Base-by-base conservation (phyloP, 768 basidiomycete genomes). In the Termitomyces heimii region DNA sequence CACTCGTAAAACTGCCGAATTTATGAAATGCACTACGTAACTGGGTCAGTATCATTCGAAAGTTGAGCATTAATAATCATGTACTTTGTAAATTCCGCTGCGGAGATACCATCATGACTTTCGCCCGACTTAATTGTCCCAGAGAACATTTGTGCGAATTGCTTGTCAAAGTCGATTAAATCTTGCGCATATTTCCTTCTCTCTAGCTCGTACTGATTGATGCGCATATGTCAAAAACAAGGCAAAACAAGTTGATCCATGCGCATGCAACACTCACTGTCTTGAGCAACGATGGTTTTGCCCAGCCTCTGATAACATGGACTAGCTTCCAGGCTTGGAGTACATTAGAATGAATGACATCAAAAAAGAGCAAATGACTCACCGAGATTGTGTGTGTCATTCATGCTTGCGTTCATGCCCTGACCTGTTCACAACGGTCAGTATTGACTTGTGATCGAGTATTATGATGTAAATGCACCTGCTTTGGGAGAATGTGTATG, bases 401-500 rank as follows among this genome's bases (percentile, higher is more conserved):
- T 83, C 83, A 89, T 88, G 59, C 84, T 83, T 8, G 86, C 87
- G 62, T 88, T 88, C 86, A 88, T 85, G 12, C 86, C 88, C 66
- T 89, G 88, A 14, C 87, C 83, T 84, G 56, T 45, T 6, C 45
- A 16, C 22, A 2, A 60, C 2, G 16, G 10, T 31, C 22, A 37
- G 0, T 40, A 5, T 34, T 32, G 8, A 37, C 16, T 8, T 29
- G 18, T n/a, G 26, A 34, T 24, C 5, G 6, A 31, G 31, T 40
- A n/a, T 26, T 44, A 16, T 20, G 7, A 24, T 16, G 34, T 26
- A 31, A 22, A 48, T 72, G 43, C 45, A 82, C 84, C 82, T 59
- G 82, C 83, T 71, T 86, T 86, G 0, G 84, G 83, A 0, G 81
- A 85, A 68, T 84, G 84, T 1, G 83, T 85, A 65, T 85, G 85